Evolutionary conservation across 495 filamentous ascomycete species (phyloP), one percentile per base, ranked within the genome.

Genomic region (Geoglossum glabrum): DNA sequence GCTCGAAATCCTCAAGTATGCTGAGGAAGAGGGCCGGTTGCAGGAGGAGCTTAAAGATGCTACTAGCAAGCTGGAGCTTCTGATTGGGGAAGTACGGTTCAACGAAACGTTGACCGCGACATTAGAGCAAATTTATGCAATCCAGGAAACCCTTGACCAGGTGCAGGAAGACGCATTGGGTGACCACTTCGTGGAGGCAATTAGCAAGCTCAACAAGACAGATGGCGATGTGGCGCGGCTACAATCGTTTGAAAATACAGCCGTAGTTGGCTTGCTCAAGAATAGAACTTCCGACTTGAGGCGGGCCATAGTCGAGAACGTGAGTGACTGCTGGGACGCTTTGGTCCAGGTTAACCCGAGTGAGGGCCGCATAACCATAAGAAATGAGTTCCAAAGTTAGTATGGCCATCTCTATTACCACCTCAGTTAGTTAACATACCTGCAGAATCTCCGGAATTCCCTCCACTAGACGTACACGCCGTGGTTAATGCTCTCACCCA

Each of bases 1-100:
- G 19, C 80, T 78, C 54, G 78, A 84, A 49, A 92, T 96, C 50
- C 76, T 87, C 9, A 75, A 78, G 57, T 73, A 84, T 58, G 80
- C 87, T 58, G 79, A 86, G 62, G 74, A 78, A 5, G 81, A 79
- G 2, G 72, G 78, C 45, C 72, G 77, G 10, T 71, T 85, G 0
- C 73, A 77, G 52, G 72, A 74, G 50, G 69, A 76, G 23, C 75
- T 81, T 17, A 69, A 80, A 30, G 84, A 90, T 63, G 79, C 79
- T n/a, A 73, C 74, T 38, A 77, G 76, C 27, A 89, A 87, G 67
- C 78, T 82, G 34, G 69, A 71, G 17, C 78, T 96, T 59, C 72
- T 96, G 13, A 72, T 78, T 60, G 83, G 75, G 31, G 90, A 96
- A 69, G 73, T 86, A 17, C 73, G 73, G 46, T 96, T 89, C 71